phyloP scores from a whole-genome alignment of 2,329 filamentous ascomycete species.

The Xylariaceae sp. region DNA sequence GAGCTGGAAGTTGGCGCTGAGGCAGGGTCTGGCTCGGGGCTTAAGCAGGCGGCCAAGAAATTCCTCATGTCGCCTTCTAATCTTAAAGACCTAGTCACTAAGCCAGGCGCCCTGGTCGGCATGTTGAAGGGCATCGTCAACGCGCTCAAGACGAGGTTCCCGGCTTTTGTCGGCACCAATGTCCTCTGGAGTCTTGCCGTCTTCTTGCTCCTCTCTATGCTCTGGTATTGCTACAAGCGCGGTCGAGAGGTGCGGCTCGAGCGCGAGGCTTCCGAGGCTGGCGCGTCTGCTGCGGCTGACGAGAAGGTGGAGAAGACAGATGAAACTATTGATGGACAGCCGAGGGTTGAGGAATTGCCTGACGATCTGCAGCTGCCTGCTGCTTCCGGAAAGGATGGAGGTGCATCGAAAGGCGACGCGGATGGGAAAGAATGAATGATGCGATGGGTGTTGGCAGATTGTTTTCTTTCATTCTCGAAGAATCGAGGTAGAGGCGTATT shows the following conservation, averaged over 20 bases:
- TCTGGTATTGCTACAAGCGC: conserved; percentile 98
- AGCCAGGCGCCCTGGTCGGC: conserved; percentile 77
- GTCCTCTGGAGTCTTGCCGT: conserved; percentile 84
- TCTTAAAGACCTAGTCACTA: conserved; percentile 73
- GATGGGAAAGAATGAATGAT: background rate
- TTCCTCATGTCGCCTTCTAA: conserved; percentile 66
- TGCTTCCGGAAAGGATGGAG: too few relatives aligned
- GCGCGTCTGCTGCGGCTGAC: conserved; percentile 22
- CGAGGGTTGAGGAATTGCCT: conserved; percentile 45
- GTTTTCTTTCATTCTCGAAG: too few relatives aligned
- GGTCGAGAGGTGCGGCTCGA: conserved; percentile 79
- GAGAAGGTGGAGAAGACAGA: conserved; percentile 32
- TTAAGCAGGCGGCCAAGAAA: conserved; percentile 57
- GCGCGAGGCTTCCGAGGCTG: conserved; percentile 40
- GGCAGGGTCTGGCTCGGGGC: conserved; percentile 37
- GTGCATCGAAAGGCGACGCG: too few relatives aligned
- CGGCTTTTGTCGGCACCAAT: conserved; percentile 85
- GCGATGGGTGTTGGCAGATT: too few relatives aligned
- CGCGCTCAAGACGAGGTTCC: conserved; percentile 81
- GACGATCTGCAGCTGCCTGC: conserved; percentile 41
- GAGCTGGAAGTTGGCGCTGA: too few relatives aligned
- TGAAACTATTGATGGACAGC: conserved; percentile 32
- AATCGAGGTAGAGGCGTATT: too few relatives aligned
- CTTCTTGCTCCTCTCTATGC: conserved; percentile 83
- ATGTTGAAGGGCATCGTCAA: conserved; percentile 89